These are phyloP conservation scores for Chlorella vulgaris DNA, from an alignment of 139 green algal species.

Conservation along the genomic window DNA sequence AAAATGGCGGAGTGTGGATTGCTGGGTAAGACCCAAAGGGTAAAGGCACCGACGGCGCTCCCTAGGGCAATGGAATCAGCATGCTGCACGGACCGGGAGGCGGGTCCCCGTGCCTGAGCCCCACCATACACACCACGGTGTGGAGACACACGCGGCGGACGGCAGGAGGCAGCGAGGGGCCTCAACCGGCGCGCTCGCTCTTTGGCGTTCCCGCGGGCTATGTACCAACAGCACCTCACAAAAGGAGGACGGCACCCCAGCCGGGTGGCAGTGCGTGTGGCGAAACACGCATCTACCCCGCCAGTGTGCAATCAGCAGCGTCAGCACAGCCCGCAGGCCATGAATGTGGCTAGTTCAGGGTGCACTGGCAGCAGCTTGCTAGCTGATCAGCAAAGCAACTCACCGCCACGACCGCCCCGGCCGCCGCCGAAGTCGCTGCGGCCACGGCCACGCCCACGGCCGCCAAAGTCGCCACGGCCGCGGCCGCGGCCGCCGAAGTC, in stretches of 20 bases:
- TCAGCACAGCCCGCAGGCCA: neutral
- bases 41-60: constrained; percentile 54
- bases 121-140: constrained; percentile 19
- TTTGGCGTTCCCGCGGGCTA: constrained; percentile 50
- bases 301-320: neutral
- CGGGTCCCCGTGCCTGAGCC: constrained; percentile 1
- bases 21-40: constrained; percentile 52
- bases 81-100: constrained; percentile 32
- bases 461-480: constrained; percentile 42
- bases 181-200: constrained; percentile 39
- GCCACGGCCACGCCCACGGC: constrained; percentile 42
- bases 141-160: constrained; percentile 12
- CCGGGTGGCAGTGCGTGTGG: constrained; percentile 32
- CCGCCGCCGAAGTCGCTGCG: constrained; percentile 43
- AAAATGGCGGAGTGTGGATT: neutral
- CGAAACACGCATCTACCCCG: constrained; percentile 36
- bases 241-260: constrained; percentile 39
- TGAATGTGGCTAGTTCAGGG: neutral
- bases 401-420: constrained; percentile 41
- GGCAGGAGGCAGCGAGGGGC: constrained; percentile 16
- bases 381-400: constrained; percentile 15
- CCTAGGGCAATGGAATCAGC: constrained; percentile 60
- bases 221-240: constrained; percentile 40
- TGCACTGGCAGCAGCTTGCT: neutral
- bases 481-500: constrained; percentile 46